These are phyloP conservation scores for Xylaria hypoxylon DNA, from an alignment of 2,329 filamentous ascomycete genomes.

Conservation along the genomic window DNA sequence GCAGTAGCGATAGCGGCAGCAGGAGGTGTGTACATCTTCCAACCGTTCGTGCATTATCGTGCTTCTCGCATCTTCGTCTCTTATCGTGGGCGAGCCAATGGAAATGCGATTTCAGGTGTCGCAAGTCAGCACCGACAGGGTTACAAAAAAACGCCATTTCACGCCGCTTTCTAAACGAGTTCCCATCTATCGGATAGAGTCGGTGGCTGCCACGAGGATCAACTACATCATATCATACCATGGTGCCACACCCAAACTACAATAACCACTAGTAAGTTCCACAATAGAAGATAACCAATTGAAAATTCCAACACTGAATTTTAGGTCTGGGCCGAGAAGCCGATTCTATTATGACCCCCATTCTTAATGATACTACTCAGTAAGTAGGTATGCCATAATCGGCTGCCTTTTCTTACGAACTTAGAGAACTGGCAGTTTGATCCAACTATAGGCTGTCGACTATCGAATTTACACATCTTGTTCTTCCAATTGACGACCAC, in stretches of 20 bases:
- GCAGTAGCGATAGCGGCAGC: conserved; percentile 11
- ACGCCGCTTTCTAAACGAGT: conserved; percentile 24
- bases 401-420: neutral
- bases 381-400: neutral
- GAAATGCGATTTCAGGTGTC: neutral
- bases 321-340: neutral
- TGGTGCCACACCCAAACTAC: conserved; percentile 11
- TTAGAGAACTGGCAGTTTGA: conserved; percentile 1
- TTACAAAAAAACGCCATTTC: conserved; percentile 31
- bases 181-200: conserved; percentile 20
- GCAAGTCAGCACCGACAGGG: conserved; percentile 26
- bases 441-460: neutral
- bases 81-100: conserved; percentile 26
- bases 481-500: conserved; percentile 4
- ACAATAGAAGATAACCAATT: neutral
- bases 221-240: conserved; percentile 35
- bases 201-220: conserved; percentile 33
- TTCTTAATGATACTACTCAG: no score
- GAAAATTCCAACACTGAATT: neutral
- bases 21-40: conserved; percentile 23
- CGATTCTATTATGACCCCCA: neutral
- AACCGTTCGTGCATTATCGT: conserved; percentile 27
- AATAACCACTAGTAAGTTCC: conserved; percentile 3
- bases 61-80: conserved; percentile 18
- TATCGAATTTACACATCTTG: neutral